phyloP scores from a whole-genome alignment of 148 eudicot species.

The Heliosperma pusillum region DNA sequence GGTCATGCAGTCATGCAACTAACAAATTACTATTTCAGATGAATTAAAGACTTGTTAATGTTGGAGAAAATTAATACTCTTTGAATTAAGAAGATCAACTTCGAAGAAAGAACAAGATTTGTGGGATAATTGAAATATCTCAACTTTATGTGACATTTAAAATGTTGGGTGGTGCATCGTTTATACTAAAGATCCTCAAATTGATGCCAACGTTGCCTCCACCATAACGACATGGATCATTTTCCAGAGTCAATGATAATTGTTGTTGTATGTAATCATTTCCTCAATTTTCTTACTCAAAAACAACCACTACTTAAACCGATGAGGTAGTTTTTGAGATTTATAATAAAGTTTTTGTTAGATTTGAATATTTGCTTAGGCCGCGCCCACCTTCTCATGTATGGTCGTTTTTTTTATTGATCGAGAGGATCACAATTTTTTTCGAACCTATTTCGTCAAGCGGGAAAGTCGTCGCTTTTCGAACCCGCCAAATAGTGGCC shows the following conservation, averaged over 20 bases:
- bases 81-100: slow-evolving; percentile 9
- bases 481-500: too few relatives aligned
- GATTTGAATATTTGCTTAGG: too few relatives aligned
- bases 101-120: not conserved
- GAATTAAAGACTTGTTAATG: not conserved
- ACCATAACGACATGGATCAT: not conserved
- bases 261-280: too few relatives aligned
- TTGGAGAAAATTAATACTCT: not conserved
- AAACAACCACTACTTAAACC: too few relatives aligned
- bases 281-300: too few relatives aligned
- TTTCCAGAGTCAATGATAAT: not conserved
- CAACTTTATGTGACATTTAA: not conserved
- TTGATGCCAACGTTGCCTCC: not conserved
- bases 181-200: slow-evolving; percentile 18
- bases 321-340: too few relatives aligned
- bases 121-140: slow-evolving; percentile 5
- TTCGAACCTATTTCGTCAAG: too few relatives aligned
- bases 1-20: slow-evolving; percentile 26
- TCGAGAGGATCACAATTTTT: too few relatives aligned
- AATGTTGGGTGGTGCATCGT: not conserved
- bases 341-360: too few relatives aligned
- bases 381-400: too few relatives aligned
- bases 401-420: too few relatives aligned
- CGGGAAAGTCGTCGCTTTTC: too few relatives aligned
- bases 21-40: not conserved